Percentiles rank a stretch among this genome's conserved stretches.
Evolutionary conservation across 2,329 filamentous ascomycete species (phyloP).

Genomic region (Cercospora sojina): DNA sequence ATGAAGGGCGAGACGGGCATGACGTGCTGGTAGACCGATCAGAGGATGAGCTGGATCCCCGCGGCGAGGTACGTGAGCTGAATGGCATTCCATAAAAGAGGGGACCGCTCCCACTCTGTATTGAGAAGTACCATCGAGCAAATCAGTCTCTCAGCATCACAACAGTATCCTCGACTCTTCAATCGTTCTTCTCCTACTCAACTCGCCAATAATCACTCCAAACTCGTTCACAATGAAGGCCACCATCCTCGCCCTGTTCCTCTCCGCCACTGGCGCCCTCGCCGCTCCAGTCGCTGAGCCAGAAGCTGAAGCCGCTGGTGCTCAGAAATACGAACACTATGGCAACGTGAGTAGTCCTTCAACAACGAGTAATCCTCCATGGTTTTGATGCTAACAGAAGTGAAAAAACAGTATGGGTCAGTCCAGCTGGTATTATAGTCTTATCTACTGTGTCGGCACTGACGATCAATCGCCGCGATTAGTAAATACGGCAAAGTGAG

Average conservation of each 20-base stretch:
- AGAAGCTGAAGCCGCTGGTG: conserved; percentile 14
- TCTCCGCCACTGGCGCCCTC: conserved; percentile 17
- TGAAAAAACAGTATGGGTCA: background rate
- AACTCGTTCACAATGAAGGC: conserved; percentile 21
- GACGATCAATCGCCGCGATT: background rate
- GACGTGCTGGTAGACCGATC: background rate
- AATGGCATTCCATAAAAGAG: conserved; percentile 1
- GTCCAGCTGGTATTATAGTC: background rate
- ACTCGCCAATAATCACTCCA: background rate
- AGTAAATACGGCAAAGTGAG: background rate
- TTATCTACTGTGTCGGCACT: background rate
- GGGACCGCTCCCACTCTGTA: background rate
- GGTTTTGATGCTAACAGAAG: background rate
- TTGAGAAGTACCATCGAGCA: background rate
- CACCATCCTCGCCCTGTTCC: conserved; percentile 17
- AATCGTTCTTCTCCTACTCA: background rate
- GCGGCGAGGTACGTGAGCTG: background rate
- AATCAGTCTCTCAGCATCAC: background rate
- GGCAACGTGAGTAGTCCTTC: background rate
- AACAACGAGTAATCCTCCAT: background rate
- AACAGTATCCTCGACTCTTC: background rate
- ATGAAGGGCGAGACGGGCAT: background rate
- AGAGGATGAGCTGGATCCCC: background rate
- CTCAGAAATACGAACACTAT: background rate
- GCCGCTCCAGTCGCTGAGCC: conserved; percentile 17